These are phyloP conservation scores for Lentinula guzmanii DNA, from an alignment of 768 basidiomycete genomes.

Conservation along the genomic window DNA sequence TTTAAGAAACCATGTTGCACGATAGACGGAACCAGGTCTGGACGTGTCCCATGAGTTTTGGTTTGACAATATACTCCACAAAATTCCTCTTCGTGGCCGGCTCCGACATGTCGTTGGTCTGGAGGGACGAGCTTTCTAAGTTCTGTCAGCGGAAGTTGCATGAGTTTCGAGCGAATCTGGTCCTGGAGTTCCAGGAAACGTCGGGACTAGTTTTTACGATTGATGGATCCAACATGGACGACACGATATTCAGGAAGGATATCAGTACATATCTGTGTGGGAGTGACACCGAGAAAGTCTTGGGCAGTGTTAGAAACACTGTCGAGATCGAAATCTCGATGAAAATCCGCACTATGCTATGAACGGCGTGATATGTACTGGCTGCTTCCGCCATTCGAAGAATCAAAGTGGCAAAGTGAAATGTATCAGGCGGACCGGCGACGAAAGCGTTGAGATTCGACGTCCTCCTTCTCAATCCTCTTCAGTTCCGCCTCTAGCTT, in stretches of 20 bases:
- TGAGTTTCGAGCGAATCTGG: background rate
- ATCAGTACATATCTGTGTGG: slow-evolving; percentile 6
- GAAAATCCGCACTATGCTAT: background rate
- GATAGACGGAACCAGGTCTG: slow-evolving; percentile 6
- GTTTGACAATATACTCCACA: slow-evolving; percentile 5
- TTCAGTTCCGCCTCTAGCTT: background rate
- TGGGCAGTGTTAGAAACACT: slow-evolving; percentile 5
- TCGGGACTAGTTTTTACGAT: background rate
- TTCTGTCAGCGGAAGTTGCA: background rate
- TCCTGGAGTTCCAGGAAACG: background rate
- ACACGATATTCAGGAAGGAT: slow-evolving; percentile 7
- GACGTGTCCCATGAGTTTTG: slow-evolving; percentile 1
- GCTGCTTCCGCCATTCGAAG: slow-evolving; percentile 8
- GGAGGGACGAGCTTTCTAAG: slow-evolving; percentile 1
- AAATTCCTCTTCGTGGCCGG: background rate
- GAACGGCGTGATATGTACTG: background rate
- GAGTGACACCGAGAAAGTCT: slow-evolving; percentile 2
- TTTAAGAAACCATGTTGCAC: slow-evolving; percentile 6
- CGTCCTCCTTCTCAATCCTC: slow-evolving; percentile 1
- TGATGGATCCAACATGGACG: slow-evolving; percentile 8
- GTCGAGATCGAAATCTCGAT: background rate
- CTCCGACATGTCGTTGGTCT: background rate
- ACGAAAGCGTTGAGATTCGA: background rate
- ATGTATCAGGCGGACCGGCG: background rate
- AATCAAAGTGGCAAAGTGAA: slow-evolving; percentile 4